Percentiles rank a stretch among this genome's conserved stretches.
These are phyloP conservation scores for Simmondsia chinensis DNA, from an alignment of 148 eudicot species.

Conservation along the genomic window DNA sequence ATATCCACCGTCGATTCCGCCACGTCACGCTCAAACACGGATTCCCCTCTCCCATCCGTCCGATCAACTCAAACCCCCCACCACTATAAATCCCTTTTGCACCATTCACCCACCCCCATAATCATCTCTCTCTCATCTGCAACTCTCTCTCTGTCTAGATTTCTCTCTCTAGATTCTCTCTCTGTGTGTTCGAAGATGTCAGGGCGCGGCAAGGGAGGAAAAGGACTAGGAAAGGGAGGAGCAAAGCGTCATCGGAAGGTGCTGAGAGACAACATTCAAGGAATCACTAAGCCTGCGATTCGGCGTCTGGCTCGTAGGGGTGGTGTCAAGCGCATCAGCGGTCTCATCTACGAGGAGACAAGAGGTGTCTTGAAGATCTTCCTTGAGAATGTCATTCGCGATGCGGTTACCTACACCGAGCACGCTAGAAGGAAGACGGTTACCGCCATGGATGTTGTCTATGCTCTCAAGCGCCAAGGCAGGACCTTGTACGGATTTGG, in stretches of 20 bases:
- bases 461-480: conserved; percentile 36
- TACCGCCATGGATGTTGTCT: conserved; percentile 41
- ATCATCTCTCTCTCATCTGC: not conserved
- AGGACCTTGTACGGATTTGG: conserved; percentile 38
- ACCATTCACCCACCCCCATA: not conserved
- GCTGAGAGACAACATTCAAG: conserved; percentile 41
- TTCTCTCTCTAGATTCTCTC: not conserved
- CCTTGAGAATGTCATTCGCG: conserved; percentile 43
- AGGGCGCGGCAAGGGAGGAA: conserved; percentile 52
- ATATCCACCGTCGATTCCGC: no score
- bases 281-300: conserved; percentile 44
- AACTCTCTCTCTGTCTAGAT: not conserved
- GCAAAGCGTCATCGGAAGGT: conserved; percentile 45
- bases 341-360: conserved; percentile 43
- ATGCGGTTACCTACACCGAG: conserved; percentile 48
- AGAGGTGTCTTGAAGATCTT: conserved; percentile 50
- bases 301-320: conserved; percentile 45
- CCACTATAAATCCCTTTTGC: no score
- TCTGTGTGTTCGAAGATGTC: conserved; percentile 22
- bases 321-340: conserved; percentile 42
- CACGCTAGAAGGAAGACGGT: conserved; percentile 41
- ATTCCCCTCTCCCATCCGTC: no score
- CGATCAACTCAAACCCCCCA: no score
- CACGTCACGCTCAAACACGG: no score
- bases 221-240: conserved; percentile 50